These are phyloP conservation scores for Rutstroemia sp. DNA, from an alignment of 2,329 filamentous ascomycete species.

Conservation along the genomic window DNA sequence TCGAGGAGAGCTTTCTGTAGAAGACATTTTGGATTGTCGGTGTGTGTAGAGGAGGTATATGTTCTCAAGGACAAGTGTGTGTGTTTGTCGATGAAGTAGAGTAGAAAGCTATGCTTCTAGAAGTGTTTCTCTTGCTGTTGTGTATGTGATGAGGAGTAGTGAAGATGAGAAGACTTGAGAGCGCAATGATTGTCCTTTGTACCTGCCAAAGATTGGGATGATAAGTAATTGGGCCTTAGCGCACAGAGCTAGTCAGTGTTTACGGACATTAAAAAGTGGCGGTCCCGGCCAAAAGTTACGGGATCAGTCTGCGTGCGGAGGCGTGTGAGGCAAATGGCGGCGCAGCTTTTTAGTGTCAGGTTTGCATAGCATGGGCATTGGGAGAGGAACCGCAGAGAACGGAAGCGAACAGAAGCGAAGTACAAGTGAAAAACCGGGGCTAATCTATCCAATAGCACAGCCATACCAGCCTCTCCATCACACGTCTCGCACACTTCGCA, in stretches of 20 bases:
- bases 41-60: neutral
- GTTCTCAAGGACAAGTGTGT: neutral
- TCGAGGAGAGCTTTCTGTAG: slow-evolving; percentile 16
- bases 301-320: neutral
- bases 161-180: neutral
- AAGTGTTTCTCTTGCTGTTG: neutral
- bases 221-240: neutral
- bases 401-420: no score
- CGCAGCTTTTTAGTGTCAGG: slow-evolving; percentile 2
- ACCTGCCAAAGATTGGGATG: neutral
- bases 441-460: no score
- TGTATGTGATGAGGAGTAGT: neutral
- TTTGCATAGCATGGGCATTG: neutral
- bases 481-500: neutral
- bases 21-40: slow-evolving; percentile 3
- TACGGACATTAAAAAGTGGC: slow-evolving; percentile 5
- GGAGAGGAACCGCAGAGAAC: no score
- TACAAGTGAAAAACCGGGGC: no score
- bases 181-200: slow-evolving; percentile 3
- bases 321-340: neutral
- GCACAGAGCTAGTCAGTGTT: neutral
- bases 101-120: neutral
- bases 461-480: neutral
- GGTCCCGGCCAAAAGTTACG: neutral
- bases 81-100: neutral